phyloP scores from a whole-genome alignment of 768 basidiomycete species.

The Termitomyces sp. region DNA sequence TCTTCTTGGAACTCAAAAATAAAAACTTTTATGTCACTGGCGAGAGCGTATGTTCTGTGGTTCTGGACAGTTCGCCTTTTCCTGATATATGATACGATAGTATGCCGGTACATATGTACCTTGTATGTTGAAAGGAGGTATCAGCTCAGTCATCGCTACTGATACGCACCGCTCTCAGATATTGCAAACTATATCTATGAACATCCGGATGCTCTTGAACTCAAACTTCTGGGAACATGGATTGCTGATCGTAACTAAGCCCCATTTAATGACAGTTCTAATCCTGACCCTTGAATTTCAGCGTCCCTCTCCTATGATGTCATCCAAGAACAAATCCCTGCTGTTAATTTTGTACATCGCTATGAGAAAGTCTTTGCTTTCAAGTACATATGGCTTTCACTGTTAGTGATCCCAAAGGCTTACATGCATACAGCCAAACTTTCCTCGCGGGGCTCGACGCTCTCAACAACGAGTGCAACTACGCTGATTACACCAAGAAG shows the following conservation, averaged over 20 bases:
- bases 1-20: constrained; percentile 69
- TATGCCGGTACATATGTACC: constrained; percentile 63
- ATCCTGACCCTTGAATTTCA: constrained; percentile 17
- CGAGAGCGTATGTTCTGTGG: constrained; percentile 48
- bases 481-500: constrained; percentile 56
- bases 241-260: constrained; percentile 55
- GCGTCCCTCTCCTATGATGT: constrained; percentile 60
- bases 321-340: constrained; percentile 67
- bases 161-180: constrained; percentile 36
- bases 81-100: constrained; percentile 34
- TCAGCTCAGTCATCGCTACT: neutral
- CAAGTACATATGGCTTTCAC: constrained; percentile 44
- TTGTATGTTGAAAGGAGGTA: constrained; percentile 40
- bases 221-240: constrained; percentile 72
- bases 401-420: neutral
- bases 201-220: constrained; percentile 46
- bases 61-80: too few species aligned
- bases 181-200: constrained; percentile 74
- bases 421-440: constrained; percentile 41
- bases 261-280: too few species aligned
- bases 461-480: constrained; percentile 55
- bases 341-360: constrained; percentile 71
- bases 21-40: constrained; percentile 75
- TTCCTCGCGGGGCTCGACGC: constrained; percentile 59
- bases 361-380: constrained; percentile 68